Evolutionary conservation across 2,329 filamentous ascomycete genomes (phyloP), one percentile per base, ranked within the genome.

Genomic region (Biscogniauxia sp.): DNA sequence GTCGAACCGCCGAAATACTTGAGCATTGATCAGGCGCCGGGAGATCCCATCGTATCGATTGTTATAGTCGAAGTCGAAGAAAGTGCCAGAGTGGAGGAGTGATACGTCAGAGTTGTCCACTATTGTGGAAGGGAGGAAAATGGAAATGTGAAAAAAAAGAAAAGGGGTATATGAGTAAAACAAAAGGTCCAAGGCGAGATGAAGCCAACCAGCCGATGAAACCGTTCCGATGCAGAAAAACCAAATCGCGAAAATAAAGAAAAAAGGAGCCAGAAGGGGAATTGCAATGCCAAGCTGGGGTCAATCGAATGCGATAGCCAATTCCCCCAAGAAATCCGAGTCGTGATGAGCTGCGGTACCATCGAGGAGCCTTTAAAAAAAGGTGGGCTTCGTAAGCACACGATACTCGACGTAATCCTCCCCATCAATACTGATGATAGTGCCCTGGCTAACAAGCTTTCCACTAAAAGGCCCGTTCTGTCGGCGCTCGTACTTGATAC

Each of bases 371-470:
- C 23, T n/a, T 50, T 71, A 86, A 64, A 86, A 88, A 68, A 88
- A 88, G 0, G 79, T 82, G 0, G 85, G 84, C 73, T 87, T 88
- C 1, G 83, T 87, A 25, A 89, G 79, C 1, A 89, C 84, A 1
- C 86, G 81, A 64, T 88, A 88, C 70, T 88, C 86, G 37, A 89
- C 85, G 62, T 86, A 89, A 64, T 88, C 86, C 69, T 88, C 86
- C 20, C 85, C 86, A 61, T 88, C 85, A 61, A 89, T 88, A 54
- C 77, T 87, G 67, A 88, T 81, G 20, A 88, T 84, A 9, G 81
- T 82, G 5, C 85, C 83, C 61, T 84, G 80, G 53, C 83, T 86
- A 28, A 87, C 85, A n/a, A 88, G 80, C 70, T 87, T 87, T 23
- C 85, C 86, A 63, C 81, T 77, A 61, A 88, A 88, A 0, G 85